Percentiles rank a stretch among this genome's conserved stretches.
These are phyloP conservation scores for Verticillium longisporum DNA, from an alignment of 2,329 filamentous ascomycete genomes.

Conservation along the genomic window DNA sequence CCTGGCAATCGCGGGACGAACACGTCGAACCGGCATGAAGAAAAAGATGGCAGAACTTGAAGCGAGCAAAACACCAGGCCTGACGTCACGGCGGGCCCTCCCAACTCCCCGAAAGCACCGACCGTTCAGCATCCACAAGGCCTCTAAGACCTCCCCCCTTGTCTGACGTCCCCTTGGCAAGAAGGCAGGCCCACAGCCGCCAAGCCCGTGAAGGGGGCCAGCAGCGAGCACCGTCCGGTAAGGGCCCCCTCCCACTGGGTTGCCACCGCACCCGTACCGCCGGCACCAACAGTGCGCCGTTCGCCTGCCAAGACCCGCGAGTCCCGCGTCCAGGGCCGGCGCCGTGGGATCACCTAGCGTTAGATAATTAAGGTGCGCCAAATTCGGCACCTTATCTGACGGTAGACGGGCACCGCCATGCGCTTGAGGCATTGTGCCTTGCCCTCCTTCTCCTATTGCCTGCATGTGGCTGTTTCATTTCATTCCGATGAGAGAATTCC, in stretches of 20 bases:
- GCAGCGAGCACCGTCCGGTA: not conserved
- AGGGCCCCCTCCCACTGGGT: not conserved
- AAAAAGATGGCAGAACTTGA: not conserved
- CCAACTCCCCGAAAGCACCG: not conserved
- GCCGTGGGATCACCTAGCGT: not conserved
- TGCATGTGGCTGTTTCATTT: not conserved
- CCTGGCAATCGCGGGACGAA: not conserved
- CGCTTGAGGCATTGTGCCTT: not conserved
- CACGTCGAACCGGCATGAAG: not conserved
- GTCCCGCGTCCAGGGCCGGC: not conserved
- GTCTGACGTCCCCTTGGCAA: not conserved
- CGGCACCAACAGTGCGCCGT: not conserved
- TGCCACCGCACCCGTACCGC: not conserved
- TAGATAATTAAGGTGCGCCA: not conserved
- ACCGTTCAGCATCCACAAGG: not conserved
- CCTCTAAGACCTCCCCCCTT: not conserved
- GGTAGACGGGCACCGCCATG: not conserved
- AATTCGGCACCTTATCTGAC: not conserved
- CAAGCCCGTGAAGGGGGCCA: not conserved
- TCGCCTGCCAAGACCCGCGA: not conserved
- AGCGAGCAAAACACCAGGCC: not conserved
- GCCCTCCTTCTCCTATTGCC: not conserved
- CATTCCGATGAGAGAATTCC: not conserved
- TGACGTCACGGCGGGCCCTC: not conserved
- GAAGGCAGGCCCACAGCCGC: not conserved